Percentiles rank a stretch among this genome's conserved stretches.
phyloP scores from a whole-genome alignment of 257 asterid genomes.

The Craterostigma plantagineum region DNA sequence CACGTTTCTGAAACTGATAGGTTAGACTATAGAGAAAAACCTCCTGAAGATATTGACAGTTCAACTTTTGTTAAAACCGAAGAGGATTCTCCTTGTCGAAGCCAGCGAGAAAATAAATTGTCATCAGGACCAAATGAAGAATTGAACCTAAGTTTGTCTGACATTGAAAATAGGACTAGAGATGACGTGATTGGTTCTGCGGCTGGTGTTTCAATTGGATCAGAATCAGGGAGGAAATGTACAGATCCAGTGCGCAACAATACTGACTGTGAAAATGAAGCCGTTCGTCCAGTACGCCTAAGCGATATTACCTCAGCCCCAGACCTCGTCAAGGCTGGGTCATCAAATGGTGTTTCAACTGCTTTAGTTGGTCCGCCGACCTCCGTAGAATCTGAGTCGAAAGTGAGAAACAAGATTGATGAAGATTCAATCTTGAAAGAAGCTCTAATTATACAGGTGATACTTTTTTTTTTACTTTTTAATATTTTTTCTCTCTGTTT shows the following conservation, averaged over 20 bases:
- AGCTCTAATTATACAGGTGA: slow-evolving; percentile 75
- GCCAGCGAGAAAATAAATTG: slow-evolving; percentile 21
- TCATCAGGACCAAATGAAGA: slow-evolving; percentile 18
- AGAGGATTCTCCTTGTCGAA: slow-evolving; percentile 20
- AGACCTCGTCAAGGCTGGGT: slow-evolving; percentile 19
- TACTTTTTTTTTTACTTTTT: slow-evolving; percentile 3
- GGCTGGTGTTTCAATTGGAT: slow-evolving; percentile 22
- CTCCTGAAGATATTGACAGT: slow-evolving; percentile 15
- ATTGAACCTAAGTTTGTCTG: no score
- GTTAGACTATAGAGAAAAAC: slow-evolving; percentile 16
- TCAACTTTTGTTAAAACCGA: slow-evolving; percentile 13
- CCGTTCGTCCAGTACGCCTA: slow-evolving; percentile 13
- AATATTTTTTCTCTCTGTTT: slow-evolving; percentile 10
- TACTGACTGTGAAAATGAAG: slow-evolving; percentile 16
- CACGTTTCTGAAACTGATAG: slow-evolving; percentile 18
- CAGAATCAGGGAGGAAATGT: slow-evolving; percentile 22
- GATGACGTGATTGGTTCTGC: slow-evolving; percentile 20
- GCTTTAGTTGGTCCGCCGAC: slow-evolving; percentile 18
- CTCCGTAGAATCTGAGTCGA: slow-evolving; percentile 17
- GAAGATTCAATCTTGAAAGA: slow-evolving; percentile 80
- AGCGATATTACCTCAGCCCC: slow-evolving; percentile 17
- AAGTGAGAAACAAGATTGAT: slow-evolving; percentile 30
- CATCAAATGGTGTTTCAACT: slow-evolving; percentile 19
- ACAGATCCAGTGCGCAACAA: slow-evolving; percentile 15
- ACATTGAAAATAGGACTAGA: slow-evolving; percentile 16